A percentile compares a stretch with the other conserved stretches of the same genome.
These are phyloP conservation scores for Aspergillus cristatus DNA, from an alignment of 495 filamentous ascomycete species.

Conservation along the genomic window DNA sequence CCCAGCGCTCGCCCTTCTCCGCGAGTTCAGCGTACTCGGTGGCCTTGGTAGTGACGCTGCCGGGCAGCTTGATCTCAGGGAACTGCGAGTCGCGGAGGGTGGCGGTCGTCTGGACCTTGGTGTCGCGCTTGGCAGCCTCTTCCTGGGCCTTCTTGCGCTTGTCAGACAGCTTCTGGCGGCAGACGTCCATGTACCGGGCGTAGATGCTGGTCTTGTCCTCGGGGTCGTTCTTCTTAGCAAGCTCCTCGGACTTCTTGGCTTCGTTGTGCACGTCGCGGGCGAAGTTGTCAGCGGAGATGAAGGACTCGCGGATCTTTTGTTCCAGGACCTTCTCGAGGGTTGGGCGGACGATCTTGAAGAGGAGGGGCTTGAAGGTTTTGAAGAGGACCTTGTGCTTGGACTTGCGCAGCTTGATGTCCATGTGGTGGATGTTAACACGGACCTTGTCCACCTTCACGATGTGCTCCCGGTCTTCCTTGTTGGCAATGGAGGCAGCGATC, in stretches of 20 bases:
- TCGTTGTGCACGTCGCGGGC: slow-evolving; percentile 72
- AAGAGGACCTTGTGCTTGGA: slow-evolving; percentile 93
- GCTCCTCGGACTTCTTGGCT: slow-evolving; percentile 59
- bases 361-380: slow-evolving; percentile 74
- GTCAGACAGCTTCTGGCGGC: slow-evolving; percentile 62
- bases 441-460: slow-evolving; percentile 95
- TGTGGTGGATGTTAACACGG: slow-evolving; percentile 70
- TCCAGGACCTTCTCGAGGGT: slow-evolving; percentile 79
- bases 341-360: slow-evolving; percentile 76
- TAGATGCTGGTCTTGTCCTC: slow-evolving; percentile 80
- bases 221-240: slow-evolving; percentile 55
- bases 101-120: slow-evolving; percentile 65
- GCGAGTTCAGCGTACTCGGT: slow-evolving; percentile 90
- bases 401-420: slow-evolving; percentile 85
- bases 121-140: slow-evolving; percentile 48
- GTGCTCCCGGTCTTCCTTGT: slow-evolving; percentile 63
- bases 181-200: slow-evolving; percentile 66
- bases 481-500: slow-evolving; percentile 74
- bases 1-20: slow-evolving; percentile 83
- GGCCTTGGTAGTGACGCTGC: slow-evolving; percentile 87
- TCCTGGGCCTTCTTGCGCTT: slow-evolving; percentile 61
- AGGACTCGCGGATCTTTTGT: slow-evolving; percentile 73
- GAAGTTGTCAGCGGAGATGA: slow-evolving; percentile 59
- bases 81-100: slow-evolving; percentile 89
- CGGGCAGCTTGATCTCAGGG: slow-evolving; percentile 76